phyloP scores from a whole-genome alignment of 805 yeast species.

The Candida methanosorbosa region DNA sequence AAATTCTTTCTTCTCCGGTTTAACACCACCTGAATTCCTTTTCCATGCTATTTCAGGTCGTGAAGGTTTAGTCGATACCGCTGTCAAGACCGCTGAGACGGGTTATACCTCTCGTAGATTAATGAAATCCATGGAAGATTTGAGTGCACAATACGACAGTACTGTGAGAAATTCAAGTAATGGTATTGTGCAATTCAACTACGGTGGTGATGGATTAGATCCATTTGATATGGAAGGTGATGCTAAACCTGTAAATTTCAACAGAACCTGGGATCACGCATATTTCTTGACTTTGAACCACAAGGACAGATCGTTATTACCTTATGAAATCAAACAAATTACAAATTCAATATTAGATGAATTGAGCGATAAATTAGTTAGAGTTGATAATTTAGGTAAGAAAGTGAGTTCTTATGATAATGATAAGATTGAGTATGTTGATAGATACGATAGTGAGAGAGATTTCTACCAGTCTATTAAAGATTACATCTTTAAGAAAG shows the following conservation, averaged over 20 bases:
- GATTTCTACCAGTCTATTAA: constrained; percentile 72
- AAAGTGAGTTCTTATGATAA: constrained; percentile 33
- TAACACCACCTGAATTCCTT: constrained; percentile 92
- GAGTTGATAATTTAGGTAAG: constrained; percentile 70
- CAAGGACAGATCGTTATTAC: constrained; percentile 48
- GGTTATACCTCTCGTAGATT: constrained; percentile 97
- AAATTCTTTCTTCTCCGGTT: constrained; percentile 89
- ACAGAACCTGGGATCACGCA: constrained; percentile 92
- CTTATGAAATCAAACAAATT: constrained; percentile 55
- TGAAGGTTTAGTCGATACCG: constrained; percentile 99
- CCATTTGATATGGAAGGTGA: constrained; percentile 99
- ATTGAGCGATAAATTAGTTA: constrained; percentile 45
- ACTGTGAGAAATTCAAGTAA: constrained; percentile 93
- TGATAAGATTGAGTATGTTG: constrained; percentile 56
- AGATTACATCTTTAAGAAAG: constrained; percentile 51
- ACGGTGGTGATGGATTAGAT: constrained; percentile 98
- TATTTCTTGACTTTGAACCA: constrained; percentile 58
- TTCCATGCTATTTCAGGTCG: constrained; percentile 99
- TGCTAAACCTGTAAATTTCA: constrained; percentile 90
- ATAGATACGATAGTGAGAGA: constrained; percentile 82
- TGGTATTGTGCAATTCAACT: constrained; percentile 94
- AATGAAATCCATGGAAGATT: constrained; percentile 95
- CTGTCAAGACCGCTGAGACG: constrained; percentile 98
- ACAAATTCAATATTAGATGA: constrained; percentile 53
- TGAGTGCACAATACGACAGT: constrained; percentile 85